Conservation (phyloP, 495 filamentous ascomycete species). For the Neurospora sp. region DNA sequence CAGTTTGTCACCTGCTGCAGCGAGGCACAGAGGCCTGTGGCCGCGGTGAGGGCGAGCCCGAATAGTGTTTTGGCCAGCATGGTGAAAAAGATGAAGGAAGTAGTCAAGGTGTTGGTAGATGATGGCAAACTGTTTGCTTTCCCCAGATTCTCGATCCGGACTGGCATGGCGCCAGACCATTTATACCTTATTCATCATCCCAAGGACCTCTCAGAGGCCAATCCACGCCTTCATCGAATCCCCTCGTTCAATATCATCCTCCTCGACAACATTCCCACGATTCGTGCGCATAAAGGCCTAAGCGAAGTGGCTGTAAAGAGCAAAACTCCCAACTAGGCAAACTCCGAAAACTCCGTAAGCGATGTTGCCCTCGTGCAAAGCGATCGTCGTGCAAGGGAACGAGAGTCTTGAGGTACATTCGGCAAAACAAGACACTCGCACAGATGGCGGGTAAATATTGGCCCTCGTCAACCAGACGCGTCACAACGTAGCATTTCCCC, state of each 20-base stretch:
- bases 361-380: not conserved
- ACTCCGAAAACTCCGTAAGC: not conserved
- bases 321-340: not conserved
- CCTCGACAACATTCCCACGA: not conserved
- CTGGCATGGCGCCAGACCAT: not conserved
- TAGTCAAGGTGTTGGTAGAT: not conserved
- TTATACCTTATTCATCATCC: not conserved
- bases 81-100: not conserved
- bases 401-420: not conserved
- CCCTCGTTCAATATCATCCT: not conserved
- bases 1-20: slow-evolving; percentile 27
- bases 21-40: slow-evolving; percentile 17
- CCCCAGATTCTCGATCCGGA: not conserved
- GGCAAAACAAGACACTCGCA: not conserved
- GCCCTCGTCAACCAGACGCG: not conserved
- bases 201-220: not conserved
- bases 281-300: not conserved
- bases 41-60: slow-evolving; percentile 12
- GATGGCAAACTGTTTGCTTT: not conserved
- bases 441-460: not conserved
- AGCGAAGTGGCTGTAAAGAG: not conserved
- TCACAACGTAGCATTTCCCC: not conserved
- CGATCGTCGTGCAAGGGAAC: not conserved
- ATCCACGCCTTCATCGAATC: not conserved
- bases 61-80: slow-evolving; percentile 12